These are phyloP conservation scores for Penicillium maclennaniae DNA, from an alignment of 495 filamentous ascomycete species.

Conservation along the genomic window DNA sequence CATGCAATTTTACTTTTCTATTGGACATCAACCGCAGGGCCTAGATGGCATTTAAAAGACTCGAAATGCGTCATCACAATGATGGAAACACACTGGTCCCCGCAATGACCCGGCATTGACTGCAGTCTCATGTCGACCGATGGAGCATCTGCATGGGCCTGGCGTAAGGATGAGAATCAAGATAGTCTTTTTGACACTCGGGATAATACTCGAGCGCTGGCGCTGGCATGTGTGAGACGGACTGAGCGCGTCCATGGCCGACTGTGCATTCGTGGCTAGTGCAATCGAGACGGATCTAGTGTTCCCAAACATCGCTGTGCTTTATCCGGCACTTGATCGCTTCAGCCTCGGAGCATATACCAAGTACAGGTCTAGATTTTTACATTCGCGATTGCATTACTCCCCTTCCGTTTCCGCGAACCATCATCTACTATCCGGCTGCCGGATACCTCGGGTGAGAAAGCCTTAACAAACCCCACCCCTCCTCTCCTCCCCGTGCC, in stretches of 20 bases:
- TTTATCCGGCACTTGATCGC: conserved; percentile 6
- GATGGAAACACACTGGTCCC: background rate
- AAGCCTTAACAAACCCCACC: conserved; percentile 3
- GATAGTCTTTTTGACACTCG: conserved; percentile 4
- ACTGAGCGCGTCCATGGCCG: conserved; percentile 1
- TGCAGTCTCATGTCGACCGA: background rate
- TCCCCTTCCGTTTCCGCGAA: background rate
- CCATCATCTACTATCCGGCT: conserved; percentile 3
- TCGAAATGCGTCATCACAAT: background rate
- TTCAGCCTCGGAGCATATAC: conserved; percentile 7
- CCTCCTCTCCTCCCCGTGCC: background rate
- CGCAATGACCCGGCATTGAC: conserved; percentile 8
- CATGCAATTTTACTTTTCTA: conserved; percentile 10
- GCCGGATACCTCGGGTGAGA: conserved; percentile 1
- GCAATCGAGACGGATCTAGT: conserved; percentile 20
- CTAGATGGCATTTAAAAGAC: background rate
- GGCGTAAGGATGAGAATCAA: conserved; percentile 7
- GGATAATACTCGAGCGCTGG: conserved; percentile 7
- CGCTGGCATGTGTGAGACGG: conserved; percentile 4
- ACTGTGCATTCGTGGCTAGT: conserved; percentile 5
- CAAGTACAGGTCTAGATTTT: conserved; percentile 4
- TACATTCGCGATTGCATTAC: background rate
- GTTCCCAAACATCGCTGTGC: conserved; percentile 14
- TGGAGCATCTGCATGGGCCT: conserved; percentile 10
- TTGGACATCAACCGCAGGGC: background rate